Percentiles rank a stretch among this genome's conserved stretches.
Evolutionary conservation across 768 basidiomycete genomes (phyloP).

Genomic region (Rhizopogon roseolus): DNA sequence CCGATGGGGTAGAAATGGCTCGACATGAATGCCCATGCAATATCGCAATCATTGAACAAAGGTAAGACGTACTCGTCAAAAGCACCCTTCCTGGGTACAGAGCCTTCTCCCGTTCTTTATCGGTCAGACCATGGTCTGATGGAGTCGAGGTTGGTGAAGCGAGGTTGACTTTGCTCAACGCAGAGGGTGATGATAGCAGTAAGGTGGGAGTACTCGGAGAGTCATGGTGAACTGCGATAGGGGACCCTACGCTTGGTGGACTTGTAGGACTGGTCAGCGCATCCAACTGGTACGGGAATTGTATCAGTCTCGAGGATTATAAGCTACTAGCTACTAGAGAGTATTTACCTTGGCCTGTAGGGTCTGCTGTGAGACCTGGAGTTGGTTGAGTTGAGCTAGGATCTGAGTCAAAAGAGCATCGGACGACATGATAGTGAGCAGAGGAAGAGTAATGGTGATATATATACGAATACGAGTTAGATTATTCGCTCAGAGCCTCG

Average conservation of each 20-base stretch:
- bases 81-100: slow-evolving; percentile 82
- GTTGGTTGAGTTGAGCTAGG: slow-evolving; percentile 59
- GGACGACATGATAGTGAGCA: slow-evolving; percentile 20
- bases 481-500: background rate
- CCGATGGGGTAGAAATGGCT: too few relatives aligned
- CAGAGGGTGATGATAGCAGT: slow-evolving; percentile 25
- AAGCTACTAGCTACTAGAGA: background rate
- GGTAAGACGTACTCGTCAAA: slow-evolving; percentile 64
- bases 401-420: slow-evolving; percentile 72
- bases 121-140: slow-evolving; percentile 23
- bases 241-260: slow-evolving; percentile 19
- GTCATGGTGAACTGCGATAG: slow-evolving; percentile 20
- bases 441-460: slow-evolving; percentile 5
- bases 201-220: slow-evolving; percentile 20
- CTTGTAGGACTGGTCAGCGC: slow-evolving; percentile 28
- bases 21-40: background rate
- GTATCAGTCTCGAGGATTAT: background rate
- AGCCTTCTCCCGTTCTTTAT: slow-evolving; percentile 67
- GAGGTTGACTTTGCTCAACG: slow-evolving; percentile 19
- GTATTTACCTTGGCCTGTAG: slow-evolving; percentile 69
- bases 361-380: slow-evolving; percentile 72
- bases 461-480: slow-evolving; percentile 7
- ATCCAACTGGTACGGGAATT: slow-evolving; percentile 43
- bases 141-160: slow-evolving; percentile 22
- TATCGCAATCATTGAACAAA: background rate